Evolutionary conservation across 1,139 yeast species (phyloP), one percentile per base, ranked within the genome.

Genomic region (Suhomyces bokatorum): DNA sequence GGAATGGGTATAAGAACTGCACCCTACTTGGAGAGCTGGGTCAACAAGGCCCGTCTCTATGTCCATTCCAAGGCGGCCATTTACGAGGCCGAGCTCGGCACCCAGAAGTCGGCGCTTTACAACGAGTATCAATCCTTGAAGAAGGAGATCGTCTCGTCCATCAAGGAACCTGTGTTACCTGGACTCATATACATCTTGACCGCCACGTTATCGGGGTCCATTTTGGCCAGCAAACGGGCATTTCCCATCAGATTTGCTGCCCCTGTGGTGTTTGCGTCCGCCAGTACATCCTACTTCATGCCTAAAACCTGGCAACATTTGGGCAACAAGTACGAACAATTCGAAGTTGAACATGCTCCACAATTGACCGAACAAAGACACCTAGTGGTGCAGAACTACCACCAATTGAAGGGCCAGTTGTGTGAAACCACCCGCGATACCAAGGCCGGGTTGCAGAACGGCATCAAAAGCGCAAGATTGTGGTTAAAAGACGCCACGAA

Each of bases 1-100:
- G 84, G 84, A n/a, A 78, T 78, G 78, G 71, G 71, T 6, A 68
- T 80, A 40, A 65, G 81, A 49, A 61, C 80, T 7, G 63, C 77
- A 4, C 79, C 81, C 28, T 60, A 60, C 42, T 64, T 79, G 46
- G 81, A 79, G 53, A 54, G 62, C 16, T 70, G 69, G 48, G 54
- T 74, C 47, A 70, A 71, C 48, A 48, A 62, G 32, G 56, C 69
- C 16, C 67, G 85, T 53, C 53, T 64, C 34, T 67, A 52, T 43
- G 47, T 72, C 6, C 66, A 70, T 38, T 67, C 70, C n/a, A 70
- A 75, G 45, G 56, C 68, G 24, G 60, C 70, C 1, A 47, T 70
- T 2, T 49, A 59, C 16, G 66, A 59, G 16, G 79, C 81, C 27
- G 83, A 78, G 54, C 52, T 68, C 15, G 64, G 60, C 6, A 78